phyloP scores from a whole-genome alignment of 345 rosid genomes.

The Salix suchowensis region DNA sequence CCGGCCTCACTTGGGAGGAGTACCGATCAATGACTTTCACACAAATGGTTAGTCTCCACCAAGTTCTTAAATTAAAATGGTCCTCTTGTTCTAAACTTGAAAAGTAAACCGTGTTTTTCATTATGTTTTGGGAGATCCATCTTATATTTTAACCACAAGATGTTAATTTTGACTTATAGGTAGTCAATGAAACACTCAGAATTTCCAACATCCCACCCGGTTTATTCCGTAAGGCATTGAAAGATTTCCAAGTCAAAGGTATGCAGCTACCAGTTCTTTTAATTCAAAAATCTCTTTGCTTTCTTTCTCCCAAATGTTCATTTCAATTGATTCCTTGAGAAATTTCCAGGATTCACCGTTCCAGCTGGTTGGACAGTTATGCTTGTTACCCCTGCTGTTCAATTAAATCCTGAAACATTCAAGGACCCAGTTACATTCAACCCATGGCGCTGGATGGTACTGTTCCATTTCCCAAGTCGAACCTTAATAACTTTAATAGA shows the following conservation, averaged over 20 bases:
- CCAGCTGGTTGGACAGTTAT: neutral
- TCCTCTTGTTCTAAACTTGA: neutral
- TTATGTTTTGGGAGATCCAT: too few relatives aligned
- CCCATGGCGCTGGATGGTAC: constrained; percentile 41
- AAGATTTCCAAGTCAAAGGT: constrained; percentile 25
- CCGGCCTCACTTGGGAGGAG: constrained; percentile 13
- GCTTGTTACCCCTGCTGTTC: neutral
- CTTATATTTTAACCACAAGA: neutral
- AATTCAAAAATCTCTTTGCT: neutral
- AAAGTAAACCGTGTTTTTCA: too few relatives aligned
- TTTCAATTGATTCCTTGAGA: neutral
- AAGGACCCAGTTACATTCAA: neutral
- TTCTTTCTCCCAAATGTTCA: neutral
- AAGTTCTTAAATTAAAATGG: neutral
- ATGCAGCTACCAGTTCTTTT: neutral
- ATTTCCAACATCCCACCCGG: neutral
- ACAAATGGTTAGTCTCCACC: neutral
- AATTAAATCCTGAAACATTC: neutral
- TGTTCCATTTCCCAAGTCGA: too few relatives aligned
- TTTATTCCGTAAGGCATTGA: constrained; percentile 27
- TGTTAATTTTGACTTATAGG: neutral
- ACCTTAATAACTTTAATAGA: neutral
- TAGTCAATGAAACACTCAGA: neutral
- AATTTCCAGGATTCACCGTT: neutral
- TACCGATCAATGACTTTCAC: constrained; percentile 27